Evolutionary conservation across 1,139 yeast species (phyloP).

Genomic region (Saccharomycopsis phalli): DNA sequence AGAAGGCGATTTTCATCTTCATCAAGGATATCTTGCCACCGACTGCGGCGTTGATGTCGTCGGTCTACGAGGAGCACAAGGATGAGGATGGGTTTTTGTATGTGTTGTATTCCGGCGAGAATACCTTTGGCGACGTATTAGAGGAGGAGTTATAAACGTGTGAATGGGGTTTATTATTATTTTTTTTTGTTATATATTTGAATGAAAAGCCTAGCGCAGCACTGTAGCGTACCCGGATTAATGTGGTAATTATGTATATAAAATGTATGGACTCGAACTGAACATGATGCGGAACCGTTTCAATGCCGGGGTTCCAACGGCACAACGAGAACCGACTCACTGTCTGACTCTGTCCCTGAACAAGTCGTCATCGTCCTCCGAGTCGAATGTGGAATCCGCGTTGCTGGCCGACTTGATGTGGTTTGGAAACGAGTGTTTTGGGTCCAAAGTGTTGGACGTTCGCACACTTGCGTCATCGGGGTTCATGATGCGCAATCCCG

Average conservation of each 20-base stretch:
- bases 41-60: constrained; percentile 92
- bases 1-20: constrained; percentile 94
- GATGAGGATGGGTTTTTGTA: constrained; percentile 96
- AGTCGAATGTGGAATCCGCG: neutral
- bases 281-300: too few relatives aligned
- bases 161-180: neutral
- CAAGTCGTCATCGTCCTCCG: constrained; percentile 12
- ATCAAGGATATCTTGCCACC: constrained; percentile 96
- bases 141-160: constrained; percentile 6
- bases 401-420: constrained; percentile 3
- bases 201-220: neutral
- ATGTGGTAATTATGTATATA: too few relatives aligned
- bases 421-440: neutral
- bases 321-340: neutral
- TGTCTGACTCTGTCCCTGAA: constrained; percentile 12
- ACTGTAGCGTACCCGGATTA: too few relatives aligned
- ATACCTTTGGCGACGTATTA: constrained; percentile 53
- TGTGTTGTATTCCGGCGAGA: constrained; percentile 83
- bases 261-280: too few relatives aligned
- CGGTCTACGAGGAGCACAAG: constrained; percentile 91
- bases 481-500: constrained; percentile 18
- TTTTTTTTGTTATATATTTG: neutral
- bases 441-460: neutral
- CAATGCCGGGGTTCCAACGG: neutral
- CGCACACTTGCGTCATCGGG: constrained; percentile 13